Evolutionary conservation across 2,329 filamentous ascomycete species (phyloP), one percentile per base, ranked within the genome.

Genomic region (Alternaria gansuensis): DNA sequence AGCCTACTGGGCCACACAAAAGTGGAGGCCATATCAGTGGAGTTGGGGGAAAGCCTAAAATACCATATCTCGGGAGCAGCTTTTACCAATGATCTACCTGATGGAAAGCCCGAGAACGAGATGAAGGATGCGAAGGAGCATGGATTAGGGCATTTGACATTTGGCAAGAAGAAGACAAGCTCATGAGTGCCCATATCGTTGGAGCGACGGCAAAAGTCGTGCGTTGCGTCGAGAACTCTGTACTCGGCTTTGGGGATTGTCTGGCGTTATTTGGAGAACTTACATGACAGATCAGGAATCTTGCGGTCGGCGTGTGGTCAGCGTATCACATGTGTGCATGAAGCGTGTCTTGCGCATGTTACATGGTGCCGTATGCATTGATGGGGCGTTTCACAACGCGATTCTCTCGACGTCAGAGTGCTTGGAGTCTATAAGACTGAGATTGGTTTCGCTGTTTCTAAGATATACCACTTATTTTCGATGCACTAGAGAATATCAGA

Each of bases 61-160:
- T 75, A 77, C 53, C 69, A 71, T 29, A 59, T 69, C 6, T 70
- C 69, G 28, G 67, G 66, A 8, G 66, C 67, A n/a, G 66, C 78
- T 10, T 73, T 74, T 0, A 81, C 80, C 1, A 65, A 71, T n/a
- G 75, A 79, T n/a, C 68, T 81, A 4, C 79, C 80, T 0, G 79
- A 72, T 36, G 80, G 80, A 2, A 67, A 68, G 24, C 77, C 78
- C 10, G 78, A 81, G 60, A 67, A 72, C 7, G 71, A 81, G 45
- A 68, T 79, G 66, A 72, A 77, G 49, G 69, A 71, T 21, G 68
- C 70, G 2, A 76, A 74, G 21, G 73, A 75, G 44, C 76, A 77
- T 58, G 54, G 51, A 4, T 45, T 78, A 23, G 73, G 73, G 2
- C 75, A 77, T 55, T 41, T 77, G 46, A 64, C 66, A 17, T 67